These are phyloP conservation scores for Ehretia macrophylla DNA, from an alignment of 257 asterid species.

Conservation along the genomic window DNA sequence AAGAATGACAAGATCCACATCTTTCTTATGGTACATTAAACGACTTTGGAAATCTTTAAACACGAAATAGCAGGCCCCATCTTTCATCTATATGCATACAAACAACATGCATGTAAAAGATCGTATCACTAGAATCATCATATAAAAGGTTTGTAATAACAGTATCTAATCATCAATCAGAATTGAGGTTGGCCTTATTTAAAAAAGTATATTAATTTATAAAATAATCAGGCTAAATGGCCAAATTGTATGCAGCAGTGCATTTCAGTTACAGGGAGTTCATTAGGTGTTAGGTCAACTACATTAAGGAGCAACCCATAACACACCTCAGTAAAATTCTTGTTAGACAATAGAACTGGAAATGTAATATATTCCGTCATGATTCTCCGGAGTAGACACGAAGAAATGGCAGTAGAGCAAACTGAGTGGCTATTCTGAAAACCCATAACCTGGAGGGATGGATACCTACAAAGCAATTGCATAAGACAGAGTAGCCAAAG, in stretches of 20 bases:
- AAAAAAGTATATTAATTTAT: no score
- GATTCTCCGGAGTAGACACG: constrained; percentile 41
- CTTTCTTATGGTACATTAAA: constrained; percentile 39
- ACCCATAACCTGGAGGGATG: constrained; percentile 65
- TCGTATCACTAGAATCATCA: no score
- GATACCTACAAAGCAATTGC: constrained; percentile 55
- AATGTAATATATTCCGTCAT: constrained; percentile 57
- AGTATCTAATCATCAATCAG: no score
- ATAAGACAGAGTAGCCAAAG: constrained; percentile 11
- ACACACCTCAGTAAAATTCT: constrained; percentile 55
- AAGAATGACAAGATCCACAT: constrained; percentile 46
- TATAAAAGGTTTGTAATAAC: no score
- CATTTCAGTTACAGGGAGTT: background rate
- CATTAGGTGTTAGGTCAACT: constrained; percentile 1
- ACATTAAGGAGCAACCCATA: constrained; percentile 9
- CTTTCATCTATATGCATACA: constrained; percentile 32
- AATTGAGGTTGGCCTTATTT: no score
- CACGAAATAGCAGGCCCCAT: constrained; percentile 48
- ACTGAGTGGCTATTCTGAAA: constrained; percentile 46
- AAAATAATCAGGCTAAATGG: no score
- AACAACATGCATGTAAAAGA: background rate
- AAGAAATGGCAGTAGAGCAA: constrained; percentile 30
- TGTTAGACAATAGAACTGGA: constrained; percentile 63
- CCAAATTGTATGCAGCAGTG: no score
- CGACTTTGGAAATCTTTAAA: constrained; percentile 61